Conservation (phyloP, 2,329 filamentous ascomycete genomes). For the Neobulgaria alba region DNA sequence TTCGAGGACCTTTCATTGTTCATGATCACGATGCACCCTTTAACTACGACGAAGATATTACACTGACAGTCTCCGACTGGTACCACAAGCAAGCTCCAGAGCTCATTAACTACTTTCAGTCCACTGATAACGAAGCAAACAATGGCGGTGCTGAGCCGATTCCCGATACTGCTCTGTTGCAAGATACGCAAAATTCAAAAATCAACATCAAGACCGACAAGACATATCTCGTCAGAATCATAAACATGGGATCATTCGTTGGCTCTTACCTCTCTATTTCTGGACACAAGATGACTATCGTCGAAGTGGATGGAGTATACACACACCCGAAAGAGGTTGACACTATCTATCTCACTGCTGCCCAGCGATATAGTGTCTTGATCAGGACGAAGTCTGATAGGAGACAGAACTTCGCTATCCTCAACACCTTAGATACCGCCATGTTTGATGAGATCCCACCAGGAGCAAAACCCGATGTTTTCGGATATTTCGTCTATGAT, state of each 20-base stretch:
- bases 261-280: conserved; percentile 11
- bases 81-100: conserved; percentile 34
- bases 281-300: conserved; percentile 31
- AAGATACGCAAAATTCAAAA: conserved; percentile 7
- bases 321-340: too few relatives aligned
- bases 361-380: conserved; percentile 38
- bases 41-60: conserved; percentile 48
- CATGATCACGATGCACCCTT: conserved; percentile 49
- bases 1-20: conserved; percentile 35
- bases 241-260: conserved; percentile 16
- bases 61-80: conserved; percentile 50
- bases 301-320: conserved; percentile 42
- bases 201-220: conserved; percentile 16
- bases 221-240: conserved; percentile 17
- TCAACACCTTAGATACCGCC: conserved; percentile 33
- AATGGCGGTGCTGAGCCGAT: conserved; percentile 6
- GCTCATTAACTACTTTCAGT: conserved; percentile 11
- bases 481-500: conserved; percentile 56
- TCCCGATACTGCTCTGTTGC: conserved; percentile 12
- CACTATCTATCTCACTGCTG: conserved; percentile 35
- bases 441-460: conserved; percentile 58
- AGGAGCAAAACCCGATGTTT: conserved; percentile 59
- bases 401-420: conserved; percentile 26
- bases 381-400: too few relatives aligned
- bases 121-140: conserved; percentile 9